Evolutionary conservation across 73 alveolate species (phyloP).

Genomic region (Durusdinium trenchii): DNA sequence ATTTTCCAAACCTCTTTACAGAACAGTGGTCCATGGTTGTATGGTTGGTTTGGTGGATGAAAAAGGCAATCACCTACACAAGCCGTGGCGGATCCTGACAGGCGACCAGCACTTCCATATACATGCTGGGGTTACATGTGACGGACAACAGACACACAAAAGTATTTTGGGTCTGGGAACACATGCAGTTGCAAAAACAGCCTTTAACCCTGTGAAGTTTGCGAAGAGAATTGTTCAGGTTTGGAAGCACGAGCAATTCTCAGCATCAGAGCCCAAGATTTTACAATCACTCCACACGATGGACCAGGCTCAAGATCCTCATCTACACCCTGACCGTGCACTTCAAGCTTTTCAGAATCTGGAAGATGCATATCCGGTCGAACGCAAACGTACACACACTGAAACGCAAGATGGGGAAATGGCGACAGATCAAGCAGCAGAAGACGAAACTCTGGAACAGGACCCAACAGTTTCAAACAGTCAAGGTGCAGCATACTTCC

Average conservation of each 20-base stretch:
- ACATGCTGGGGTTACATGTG: neutral
- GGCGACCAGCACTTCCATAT: neutral
- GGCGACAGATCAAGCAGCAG: neutral
- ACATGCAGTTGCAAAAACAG: neutral
- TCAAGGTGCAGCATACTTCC: too few species aligned
- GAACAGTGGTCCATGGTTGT: neutral
- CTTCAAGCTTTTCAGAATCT: neutral
- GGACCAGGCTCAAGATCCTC: neutral
- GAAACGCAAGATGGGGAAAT: neutral
- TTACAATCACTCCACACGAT: neutral
- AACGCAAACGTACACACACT: neutral
- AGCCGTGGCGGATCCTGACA: constrained; percentile 16
- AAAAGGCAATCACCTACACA: neutral
- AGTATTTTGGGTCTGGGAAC: constrained; percentile 10
- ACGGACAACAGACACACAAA: neutral
- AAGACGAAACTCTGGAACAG: neutral
- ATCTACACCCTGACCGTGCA: neutral
- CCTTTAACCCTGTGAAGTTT: neutral
- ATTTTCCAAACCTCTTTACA: neutral
- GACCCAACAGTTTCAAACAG: neutral
- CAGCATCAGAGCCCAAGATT: neutral
- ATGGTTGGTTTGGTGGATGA: constrained; percentile 22
- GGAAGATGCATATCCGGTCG: neutral
- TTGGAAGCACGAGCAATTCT: neutral
- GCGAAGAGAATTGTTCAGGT: constrained; percentile 28